Evolutionary conservation across 1,284 basidiomycete species (phyloP), one percentile per base, ranked within the genome.

Genomic region (Chalciporus sp.): DNA sequence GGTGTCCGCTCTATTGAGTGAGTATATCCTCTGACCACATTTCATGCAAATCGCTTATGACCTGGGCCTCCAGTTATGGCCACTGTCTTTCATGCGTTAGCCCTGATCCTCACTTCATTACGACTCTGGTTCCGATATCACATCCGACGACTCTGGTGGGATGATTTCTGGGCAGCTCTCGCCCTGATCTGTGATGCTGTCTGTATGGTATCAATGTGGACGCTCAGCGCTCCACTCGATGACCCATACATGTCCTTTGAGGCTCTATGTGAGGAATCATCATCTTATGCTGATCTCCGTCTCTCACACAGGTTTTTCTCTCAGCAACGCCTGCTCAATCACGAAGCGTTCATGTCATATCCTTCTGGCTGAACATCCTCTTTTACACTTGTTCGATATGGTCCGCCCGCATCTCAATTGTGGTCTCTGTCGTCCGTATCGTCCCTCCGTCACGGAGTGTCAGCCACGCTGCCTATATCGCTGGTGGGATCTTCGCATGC

Each of bases 331-430:
- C 27, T 1, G 26, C 59, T 17, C 47, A 46, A 12, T 65, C 67
- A 20, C 64, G 54, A 1, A n/a, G 23, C 10, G 43, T 27, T 19
- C 66, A 68, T 20, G 39, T 69, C 16, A 28, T 55, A 35, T 55
- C 62, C 7, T 59, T 35, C n/a, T 67, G 68, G 57, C 4, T 68
- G 7, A 10, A 7, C 28, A n/a, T 67, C 16, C 20, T 65, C 16
- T 55, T 47, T 9, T 67, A 56, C 40, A 70, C 68, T 23, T 67
- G 60, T 39, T 27, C 53, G 0, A 55, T 69, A 56, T 69, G 67
- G 70, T 68, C 55, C 33, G 52, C 70, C 23, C 70, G 70, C 23
- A 31, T 70, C 20, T 71, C 70, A n/a, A 68, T 69, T 42, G 42
- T 58, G 7, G 56, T 55, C 41, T 72, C 70, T 19, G 46, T 69